phyloP scores from a whole-genome alignment of 163 green algal species.

The Volvox carteri region DNA sequence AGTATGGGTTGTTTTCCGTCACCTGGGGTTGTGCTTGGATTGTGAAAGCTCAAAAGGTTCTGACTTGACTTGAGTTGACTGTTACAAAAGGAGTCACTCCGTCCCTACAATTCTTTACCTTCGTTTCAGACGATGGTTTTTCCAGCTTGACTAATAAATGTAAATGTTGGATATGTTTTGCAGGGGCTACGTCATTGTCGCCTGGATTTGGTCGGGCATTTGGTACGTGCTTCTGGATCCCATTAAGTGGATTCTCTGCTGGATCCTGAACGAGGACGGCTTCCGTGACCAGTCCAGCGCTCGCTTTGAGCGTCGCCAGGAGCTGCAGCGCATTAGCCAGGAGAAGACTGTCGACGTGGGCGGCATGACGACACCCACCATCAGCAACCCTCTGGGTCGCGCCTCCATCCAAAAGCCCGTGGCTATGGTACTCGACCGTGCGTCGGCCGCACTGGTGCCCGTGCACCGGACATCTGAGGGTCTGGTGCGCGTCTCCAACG shows the following conservation, averaged over 20 bases:
- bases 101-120: too few relatives aligned
- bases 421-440: constrained; percentile 58
- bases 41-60: too few relatives aligned
- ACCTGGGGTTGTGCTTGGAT: too few relatives aligned
- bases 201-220: constrained; percentile 89
- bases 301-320: constrained; percentile 9
- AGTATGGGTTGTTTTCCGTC: constrained; percentile 47
- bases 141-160: too few relatives aligned
- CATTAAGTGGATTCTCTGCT: constrained; percentile 86
- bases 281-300: constrained; percentile 64
- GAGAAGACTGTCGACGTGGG: constrained; percentile 40
- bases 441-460: constrained; percentile 59
- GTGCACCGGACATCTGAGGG: constrained; percentile 61
- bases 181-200: constrained; percentile 83
- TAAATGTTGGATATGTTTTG: too few relatives aligned
- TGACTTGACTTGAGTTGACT: too few relatives aligned
- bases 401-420: constrained; percentile 60
- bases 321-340: constrained; percentile 28
- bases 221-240: constrained; percentile 87
- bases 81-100: too few relatives aligned
- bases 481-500: constrained; percentile 20
- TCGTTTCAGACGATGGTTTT: too few relatives aligned
- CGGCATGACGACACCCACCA: constrained; percentile 55
- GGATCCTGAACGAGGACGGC: constrained; percentile 87
- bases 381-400: constrained; percentile 70